phyloP scores from a whole-genome alignment of 2,329 filamentous ascomycete species.

The Leptographium lundbergii region DNA sequence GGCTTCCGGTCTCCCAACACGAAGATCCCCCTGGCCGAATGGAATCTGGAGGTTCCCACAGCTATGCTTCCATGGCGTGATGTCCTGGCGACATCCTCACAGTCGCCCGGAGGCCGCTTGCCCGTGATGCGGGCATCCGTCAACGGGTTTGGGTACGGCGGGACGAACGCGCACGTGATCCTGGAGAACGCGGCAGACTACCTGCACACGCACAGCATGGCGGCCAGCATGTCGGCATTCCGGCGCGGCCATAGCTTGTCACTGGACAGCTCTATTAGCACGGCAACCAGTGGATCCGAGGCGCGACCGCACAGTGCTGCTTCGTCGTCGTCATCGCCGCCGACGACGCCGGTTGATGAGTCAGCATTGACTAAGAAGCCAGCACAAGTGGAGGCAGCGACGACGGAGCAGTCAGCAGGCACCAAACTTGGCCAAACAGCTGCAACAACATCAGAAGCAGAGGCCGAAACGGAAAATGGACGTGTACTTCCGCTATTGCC shows the following conservation, averaged over 20 bases:
- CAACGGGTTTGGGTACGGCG: constrained; percentile 32
- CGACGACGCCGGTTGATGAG: not conserved
- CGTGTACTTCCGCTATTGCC: not conserved
- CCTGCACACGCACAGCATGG: not conserved
- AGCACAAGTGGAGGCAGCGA: not conserved
- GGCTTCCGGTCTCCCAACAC: constrained; percentile 32
- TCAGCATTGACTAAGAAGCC: not conserved
- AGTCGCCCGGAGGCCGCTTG: not conserved
- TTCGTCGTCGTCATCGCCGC: not conserved
- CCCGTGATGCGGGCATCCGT: constrained; percentile 21
- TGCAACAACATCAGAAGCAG: not conserved
- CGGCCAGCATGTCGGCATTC: not conserved
- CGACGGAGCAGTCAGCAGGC: not conserved
- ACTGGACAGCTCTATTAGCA: not conserved
- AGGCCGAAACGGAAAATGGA: not conserved
- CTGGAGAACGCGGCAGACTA: constrained; percentile 22
- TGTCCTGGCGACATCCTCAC: not conserved
- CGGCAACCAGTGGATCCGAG: not conserved
- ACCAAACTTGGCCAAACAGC: not conserved
- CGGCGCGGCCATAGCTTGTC: not conserved
- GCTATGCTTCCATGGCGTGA: constrained; percentile 20
- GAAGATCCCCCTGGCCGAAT: constrained; percentile 29
- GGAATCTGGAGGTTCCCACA: constrained; percentile 22
- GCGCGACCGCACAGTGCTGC: not conserved
- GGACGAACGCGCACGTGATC: constrained; percentile 16